Evolutionary conservation across 129 eudicot genomes (phyloP).

Genomic region (Saussurea involucrata): DNA sequence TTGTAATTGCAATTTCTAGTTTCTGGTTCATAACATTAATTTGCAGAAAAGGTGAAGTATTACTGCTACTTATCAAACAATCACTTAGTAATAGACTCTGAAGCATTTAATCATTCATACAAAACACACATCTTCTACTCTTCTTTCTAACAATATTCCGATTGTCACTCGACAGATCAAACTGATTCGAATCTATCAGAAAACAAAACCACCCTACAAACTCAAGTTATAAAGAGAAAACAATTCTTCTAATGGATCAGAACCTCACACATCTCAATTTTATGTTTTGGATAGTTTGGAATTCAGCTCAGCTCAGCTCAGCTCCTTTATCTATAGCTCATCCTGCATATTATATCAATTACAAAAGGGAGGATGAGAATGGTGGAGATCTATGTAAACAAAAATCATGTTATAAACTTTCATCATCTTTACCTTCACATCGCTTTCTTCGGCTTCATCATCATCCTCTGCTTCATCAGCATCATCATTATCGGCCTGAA

Average conservation of each 20-base stretch:
- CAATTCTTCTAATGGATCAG: conserved; percentile 2
- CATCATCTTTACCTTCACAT: conserved; percentile 31
- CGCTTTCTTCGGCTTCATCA: conserved; percentile 28
- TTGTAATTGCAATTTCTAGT: too few species aligned
- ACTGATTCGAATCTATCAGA: background rate
- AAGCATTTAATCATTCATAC: background rate
- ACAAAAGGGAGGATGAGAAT: background rate
- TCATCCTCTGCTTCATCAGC: conserved; percentile 36
- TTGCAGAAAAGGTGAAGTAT: background rate
- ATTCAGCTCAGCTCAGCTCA: background rate
- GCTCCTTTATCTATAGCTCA: conserved; percentile 44
- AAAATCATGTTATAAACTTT: background rate
- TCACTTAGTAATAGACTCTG: background rate
- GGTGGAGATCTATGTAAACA: background rate
- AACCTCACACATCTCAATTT: background rate
- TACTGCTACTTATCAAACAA: background rate
- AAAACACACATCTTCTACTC: background rate
- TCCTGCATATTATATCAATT: conserved; percentile 39
- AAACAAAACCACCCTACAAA: background rate
- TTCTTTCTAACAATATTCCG: background rate
- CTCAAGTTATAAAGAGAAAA: background rate
- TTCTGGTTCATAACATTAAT: too few species aligned
- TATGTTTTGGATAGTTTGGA: background rate
- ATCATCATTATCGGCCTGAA: conserved; percentile 65
- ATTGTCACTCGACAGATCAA: background rate